A percentile compares a stretch with the other conserved stretches of the same genome.
These are phyloP conservation scores for Ophiostoma himal-ulmi DNA, from an alignment of 2,329 filamentous ascomycete species.

Conservation along the genomic window DNA sequence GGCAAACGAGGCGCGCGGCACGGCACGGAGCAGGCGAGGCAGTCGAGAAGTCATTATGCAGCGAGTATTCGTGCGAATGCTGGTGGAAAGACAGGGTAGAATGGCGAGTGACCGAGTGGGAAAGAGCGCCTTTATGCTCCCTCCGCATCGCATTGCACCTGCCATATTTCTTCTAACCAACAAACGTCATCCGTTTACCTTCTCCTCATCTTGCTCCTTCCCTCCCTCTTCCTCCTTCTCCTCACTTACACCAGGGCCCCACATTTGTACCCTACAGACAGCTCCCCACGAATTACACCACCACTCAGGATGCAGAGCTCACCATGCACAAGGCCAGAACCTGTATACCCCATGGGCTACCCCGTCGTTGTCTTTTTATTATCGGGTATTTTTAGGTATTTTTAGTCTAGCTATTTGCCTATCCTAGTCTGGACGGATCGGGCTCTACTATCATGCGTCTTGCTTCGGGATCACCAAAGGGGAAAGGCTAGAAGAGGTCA, in stretches of 20 bases:
- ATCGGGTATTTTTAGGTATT: not conserved
- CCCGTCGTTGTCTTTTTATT: not conserved
- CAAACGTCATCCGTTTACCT: not conserved
- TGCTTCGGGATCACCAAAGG: conserved; percentile 5
- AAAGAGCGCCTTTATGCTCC: not conserved
- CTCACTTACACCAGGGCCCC: conserved; percentile 4
- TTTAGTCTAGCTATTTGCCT: not conserved
- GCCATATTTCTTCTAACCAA: not conserved
- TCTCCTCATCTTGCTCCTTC: conserved; percentile 4
- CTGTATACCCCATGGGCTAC: not conserved
- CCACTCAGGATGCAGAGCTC: not conserved
- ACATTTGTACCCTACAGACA: not conserved
- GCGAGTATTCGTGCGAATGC: not conserved
- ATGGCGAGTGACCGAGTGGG: not conserved
- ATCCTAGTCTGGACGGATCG: not conserved
- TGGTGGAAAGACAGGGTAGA: not conserved
- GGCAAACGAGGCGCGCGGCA: not conserved
- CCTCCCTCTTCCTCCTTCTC: not conserved
- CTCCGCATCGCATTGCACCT: not conserved
- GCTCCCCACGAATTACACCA: conserved; percentile 1
- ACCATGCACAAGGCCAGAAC: not conserved
- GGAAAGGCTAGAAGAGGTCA: not conserved
- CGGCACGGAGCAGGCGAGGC: not conserved
- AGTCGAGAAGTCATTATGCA: not conserved
- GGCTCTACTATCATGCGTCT: not conserved